Percentiles rank a stretch among this genome's conserved stretches.
Evolutionary conservation across 257 asterid species (phyloP).

Genomic region (Plantago ovata): DNA sequence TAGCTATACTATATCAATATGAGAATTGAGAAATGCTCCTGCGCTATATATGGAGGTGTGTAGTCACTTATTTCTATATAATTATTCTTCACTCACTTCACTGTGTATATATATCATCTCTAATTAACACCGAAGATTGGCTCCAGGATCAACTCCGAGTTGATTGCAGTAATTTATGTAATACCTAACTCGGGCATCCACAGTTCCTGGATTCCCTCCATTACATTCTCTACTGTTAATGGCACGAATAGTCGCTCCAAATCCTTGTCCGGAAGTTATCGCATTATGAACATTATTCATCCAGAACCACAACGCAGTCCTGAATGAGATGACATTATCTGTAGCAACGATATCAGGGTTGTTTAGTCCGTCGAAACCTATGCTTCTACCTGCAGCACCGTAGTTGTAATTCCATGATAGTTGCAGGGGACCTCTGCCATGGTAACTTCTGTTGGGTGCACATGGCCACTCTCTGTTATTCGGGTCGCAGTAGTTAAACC

Average conservation of each 20-base stretch:
- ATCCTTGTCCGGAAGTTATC: slow-evolving; percentile 32
- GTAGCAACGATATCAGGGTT: slow-evolving; percentile 32
- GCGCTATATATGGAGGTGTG: too few species aligned
- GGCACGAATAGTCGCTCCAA: slow-evolving; percentile 36
- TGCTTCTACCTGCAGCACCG: slow-evolving; percentile 32
- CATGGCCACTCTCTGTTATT: slow-evolving; percentile 26
- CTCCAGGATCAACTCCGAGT: not conserved
- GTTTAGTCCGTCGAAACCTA: slow-evolving; percentile 31
- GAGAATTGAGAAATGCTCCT: too few species aligned
- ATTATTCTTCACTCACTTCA: too few species aligned
- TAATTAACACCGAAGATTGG: not conserved
- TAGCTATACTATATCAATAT: too few species aligned
- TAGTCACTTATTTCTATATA: too few species aligned
- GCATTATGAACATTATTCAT: slow-evolving; percentile 31
- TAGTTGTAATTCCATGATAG: slow-evolving; percentile 41
- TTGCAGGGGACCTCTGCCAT: slow-evolving; percentile 38
- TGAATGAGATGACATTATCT: slow-evolving; percentile 29
- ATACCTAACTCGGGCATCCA: not conserved
- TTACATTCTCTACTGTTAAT: slow-evolving; percentile 31
- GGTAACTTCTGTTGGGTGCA: slow-evolving; percentile 20
- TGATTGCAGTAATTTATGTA: slow-evolving; percentile 1
- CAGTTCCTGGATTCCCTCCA: not conserved
- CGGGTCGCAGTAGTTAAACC: slow-evolving; percentile 25
- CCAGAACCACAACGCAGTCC: slow-evolving; percentile 39
- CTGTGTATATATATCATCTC: too few species aligned